Base-by-base conservation (phyloP, 1,284 basidiomycete species). In the Macrocystidia cucumis region DNA sequence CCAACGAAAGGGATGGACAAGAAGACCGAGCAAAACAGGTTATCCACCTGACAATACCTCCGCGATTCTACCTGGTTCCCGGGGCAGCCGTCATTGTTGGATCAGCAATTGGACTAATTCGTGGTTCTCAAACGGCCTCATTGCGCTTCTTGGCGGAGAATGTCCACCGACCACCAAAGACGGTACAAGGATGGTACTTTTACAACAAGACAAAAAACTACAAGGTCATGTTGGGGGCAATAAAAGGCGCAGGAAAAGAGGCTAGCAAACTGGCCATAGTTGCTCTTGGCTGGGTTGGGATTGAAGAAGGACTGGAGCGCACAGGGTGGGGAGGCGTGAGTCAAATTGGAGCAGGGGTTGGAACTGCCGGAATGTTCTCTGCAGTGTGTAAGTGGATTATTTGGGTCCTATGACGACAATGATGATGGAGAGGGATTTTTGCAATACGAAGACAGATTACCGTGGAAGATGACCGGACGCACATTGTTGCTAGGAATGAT, bases 131-230 rank as follows among this genome's bases (percentile, higher is more conserved):
- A 57, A 55, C 46, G 14, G 70, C 74, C n/a, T 65, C 67, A 13
- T 51, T 78, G 47, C 65, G 64, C 24, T 78, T 74, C 45, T 54
- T 77, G 30, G 74, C 75, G 14, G 74, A 78, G 50, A 78, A 78
- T 48, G 74, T 78, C 23, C 89, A 91, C 57, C 68, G 85, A 35
- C 67, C 83, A 35, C 88, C 88, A 19, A 79, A 62, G 49, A 91
- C 88, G 19, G 69, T 89, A 38, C 72, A 79, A 44, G 88, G 88
- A 46, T 91, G 88, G 89, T 91, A 91, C 55, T 82, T 88, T 49
- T 91, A 91, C 72, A 84, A 88, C 56, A 91, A 91, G 67, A 90
- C 87, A 26, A 91, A 91, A 60, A 91, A 91, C 62, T 91, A 91
- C 65, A 68, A 73, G 48, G 75, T 89, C 47, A 69, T 88, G 53